Evolutionary conservation across 2,329 filamentous ascomycete species (phyloP), one percentile per base, ranked within the genome.

Genomic region (Xylariales sp.): DNA sequence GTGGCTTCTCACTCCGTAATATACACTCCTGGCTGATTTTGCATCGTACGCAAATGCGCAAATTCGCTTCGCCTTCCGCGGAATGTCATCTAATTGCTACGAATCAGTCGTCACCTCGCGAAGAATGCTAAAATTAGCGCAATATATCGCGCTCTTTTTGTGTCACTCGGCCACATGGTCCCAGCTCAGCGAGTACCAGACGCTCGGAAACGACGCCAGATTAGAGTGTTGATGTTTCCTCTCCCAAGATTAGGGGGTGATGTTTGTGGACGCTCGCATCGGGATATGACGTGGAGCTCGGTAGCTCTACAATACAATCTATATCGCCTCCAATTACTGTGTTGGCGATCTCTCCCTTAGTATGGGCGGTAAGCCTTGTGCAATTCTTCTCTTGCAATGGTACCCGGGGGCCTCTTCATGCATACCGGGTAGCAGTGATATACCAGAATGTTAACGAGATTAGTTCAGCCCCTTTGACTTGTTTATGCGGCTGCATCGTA

Each of bases 181-280:
- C 54, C 57, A 62, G 14, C 39, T 57, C 55, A 56, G 49, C n/a
- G 28, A n/a, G 55, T 68, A 64, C 65, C 54, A 36, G 60, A 39
- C 16, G n/a, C 16, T 70, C 55, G 53, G 65, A 48, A 54, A 56
- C 64, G 48, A 57, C 16, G 36, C 61, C 45, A 16, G 23, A 58
- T 39, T 36, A 57, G 54, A 14, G 23, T 18, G 34, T 57, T 32
- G 32, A 46, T 50, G 45, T 10, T n/a, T 55, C 36, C 48, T 57
- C 52, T 41, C 43, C 53, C 28, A 34, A 53, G n/a, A 5, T 30
- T 9, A 46, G 57, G 8, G 32, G 18, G 39, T 30, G 39, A 28
- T 10, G 23, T 34, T 46, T 34, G 18, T 57, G 56, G 60, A 52
- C 58, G 45, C 53, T 62, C 57, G 58, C 64, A 64, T 57, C 48